Evolutionary conservation across 1,139 yeast genomes (phyloP).

Genomic region (Sugiyamaella pinicola): DNA sequence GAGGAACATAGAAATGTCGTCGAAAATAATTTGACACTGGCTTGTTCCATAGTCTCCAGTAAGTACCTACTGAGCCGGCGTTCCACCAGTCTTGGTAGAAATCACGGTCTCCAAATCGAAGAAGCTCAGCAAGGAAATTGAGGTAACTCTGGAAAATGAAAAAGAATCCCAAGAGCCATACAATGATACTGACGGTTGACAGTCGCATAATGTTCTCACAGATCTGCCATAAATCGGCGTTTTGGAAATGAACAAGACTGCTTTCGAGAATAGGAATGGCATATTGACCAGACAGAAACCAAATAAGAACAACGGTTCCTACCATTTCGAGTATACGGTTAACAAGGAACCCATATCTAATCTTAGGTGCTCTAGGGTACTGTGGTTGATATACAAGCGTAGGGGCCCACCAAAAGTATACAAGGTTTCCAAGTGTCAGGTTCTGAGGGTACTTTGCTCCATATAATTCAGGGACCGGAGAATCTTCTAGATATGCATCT

Average conservation of each 20-base stretch:
- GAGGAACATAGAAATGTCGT: constrained; percentile 58
- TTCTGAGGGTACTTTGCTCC: constrained; percentile 45
- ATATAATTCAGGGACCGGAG: constrained; percentile 43
- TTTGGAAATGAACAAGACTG: constrained; percentile 38
- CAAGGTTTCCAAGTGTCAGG: constrained; percentile 42
- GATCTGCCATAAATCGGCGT: constrained; percentile 36
- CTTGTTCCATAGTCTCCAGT: constrained; percentile 66
- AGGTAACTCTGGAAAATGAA: constrained; percentile 50
- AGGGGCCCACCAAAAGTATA: constrained; percentile 50
- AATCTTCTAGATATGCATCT: constrained; percentile 32
- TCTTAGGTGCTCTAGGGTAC: constrained; percentile 44
- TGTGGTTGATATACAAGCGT: constrained; percentile 52
- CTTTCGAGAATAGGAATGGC: constrained; percentile 49
- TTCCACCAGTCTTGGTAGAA: constrained; percentile 81
- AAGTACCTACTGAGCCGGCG: constrained; percentile 65
- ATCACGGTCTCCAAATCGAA: constrained; percentile 64
- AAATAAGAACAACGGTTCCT: constrained; percentile 39
- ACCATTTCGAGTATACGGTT: constrained; percentile 44
- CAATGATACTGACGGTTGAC: constrained; percentile 46
- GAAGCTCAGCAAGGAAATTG: constrained; percentile 62
- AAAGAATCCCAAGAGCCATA: constrained; percentile 49
- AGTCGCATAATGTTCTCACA: constrained; percentile 46
- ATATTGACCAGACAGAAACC: constrained; percentile 47
- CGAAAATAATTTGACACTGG: constrained; percentile 66
- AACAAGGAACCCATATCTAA: constrained; percentile 41